Percentiles rank a stretch among this genome's conserved stretches.
Conservation (phyloP, 2,329 filamentous ascomycete species). For the Colletotrichum aenigma region DNA sequence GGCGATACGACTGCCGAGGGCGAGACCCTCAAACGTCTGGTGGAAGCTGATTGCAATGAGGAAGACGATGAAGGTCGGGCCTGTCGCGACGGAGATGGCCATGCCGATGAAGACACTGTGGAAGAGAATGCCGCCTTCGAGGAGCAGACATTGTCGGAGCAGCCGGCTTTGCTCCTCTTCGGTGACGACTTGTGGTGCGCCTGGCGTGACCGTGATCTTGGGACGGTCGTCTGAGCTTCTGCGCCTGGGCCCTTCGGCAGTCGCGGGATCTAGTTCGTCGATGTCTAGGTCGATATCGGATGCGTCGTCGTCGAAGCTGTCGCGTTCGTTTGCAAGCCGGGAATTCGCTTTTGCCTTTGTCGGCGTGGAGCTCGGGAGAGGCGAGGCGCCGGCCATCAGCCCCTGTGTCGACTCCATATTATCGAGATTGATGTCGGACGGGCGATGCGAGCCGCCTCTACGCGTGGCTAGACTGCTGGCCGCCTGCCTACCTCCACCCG, state of each 20-base stretch:
- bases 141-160: constrained; percentile 77
- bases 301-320: constrained; percentile 42
- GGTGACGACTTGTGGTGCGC: constrained; percentile 25
- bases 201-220: constrained; percentile 8
- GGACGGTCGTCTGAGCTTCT: constrained; percentile 29
- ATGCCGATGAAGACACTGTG: constrained; percentile 88
- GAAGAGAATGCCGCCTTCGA: constrained; percentile 85
- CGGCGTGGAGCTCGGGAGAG: constrained; percentile 60
- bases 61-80: constrained; percentile 79
- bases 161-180: constrained; percentile 68
- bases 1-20: constrained; percentile 83
- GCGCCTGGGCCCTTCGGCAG: constrained; percentile 18
- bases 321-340: constrained; percentile 7
- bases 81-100: constrained; percentile 82
- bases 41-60: constrained; percentile 83
- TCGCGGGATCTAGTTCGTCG: constrained; percentile 60
- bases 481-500: constrained; percentile 16
- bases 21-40: constrained; percentile 88
- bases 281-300: constrained; percentile 65
- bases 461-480: constrained; percentile 39
- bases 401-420: constrained; percentile 58
- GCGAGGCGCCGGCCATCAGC: constrained; percentile 63
- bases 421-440: constrained; percentile 53
- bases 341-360: constrained; percentile 23
- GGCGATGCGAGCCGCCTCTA: constrained; percentile 43